Conservation (phyloP, 441 rosid genomes). For the Euphorbia celastroides region DNA sequence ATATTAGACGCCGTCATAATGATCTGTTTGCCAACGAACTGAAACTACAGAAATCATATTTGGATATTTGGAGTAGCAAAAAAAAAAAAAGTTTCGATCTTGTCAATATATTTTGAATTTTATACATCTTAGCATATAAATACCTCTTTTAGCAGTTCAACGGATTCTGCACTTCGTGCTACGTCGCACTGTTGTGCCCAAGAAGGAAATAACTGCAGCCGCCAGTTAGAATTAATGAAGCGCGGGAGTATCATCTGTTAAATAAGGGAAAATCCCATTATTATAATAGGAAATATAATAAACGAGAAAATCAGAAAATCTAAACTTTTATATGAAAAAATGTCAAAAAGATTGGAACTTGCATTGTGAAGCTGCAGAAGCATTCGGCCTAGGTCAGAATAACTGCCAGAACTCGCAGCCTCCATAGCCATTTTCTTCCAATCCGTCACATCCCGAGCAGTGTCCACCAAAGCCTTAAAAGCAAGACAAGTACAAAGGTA, state of each 20-base stretch:
- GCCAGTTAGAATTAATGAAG: slow-evolving; percentile 69
- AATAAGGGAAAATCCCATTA: slow-evolving; percentile 22
- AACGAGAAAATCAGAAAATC: no score
- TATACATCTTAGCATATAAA: background rate
- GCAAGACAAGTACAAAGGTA: slow-evolving; percentile 13
- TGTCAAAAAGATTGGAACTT: slow-evolving; percentile 25
- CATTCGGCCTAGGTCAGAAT: slow-evolving; percentile 85
- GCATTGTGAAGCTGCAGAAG: slow-evolving; percentile 85
- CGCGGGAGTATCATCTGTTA: slow-evolving; percentile 71
- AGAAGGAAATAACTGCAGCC: slow-evolving; percentile 42
- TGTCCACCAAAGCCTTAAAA: slow-evolving; percentile 67
- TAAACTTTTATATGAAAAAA: no score
- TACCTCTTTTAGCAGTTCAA: slow-evolving; percentile 92
- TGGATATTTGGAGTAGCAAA: background rate
- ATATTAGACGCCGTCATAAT: no score
- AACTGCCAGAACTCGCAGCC: slow-evolving; percentile 69
- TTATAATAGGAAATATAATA: no score
- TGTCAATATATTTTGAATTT: background rate
- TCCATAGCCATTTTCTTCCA: slow-evolving; percentile 96
- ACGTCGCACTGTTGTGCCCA: slow-evolving; percentile 70
- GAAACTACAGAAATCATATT: background rate
- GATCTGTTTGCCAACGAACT: background rate
- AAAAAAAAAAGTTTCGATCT: slow-evolving; percentile 5
- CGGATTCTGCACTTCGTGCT: slow-evolving; percentile 73
- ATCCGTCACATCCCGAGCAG: slow-evolving; percentile 60